phyloP scores from a whole-genome alignment of 1,139 yeast species.

The Saccharomycopsis phalli region DNA sequence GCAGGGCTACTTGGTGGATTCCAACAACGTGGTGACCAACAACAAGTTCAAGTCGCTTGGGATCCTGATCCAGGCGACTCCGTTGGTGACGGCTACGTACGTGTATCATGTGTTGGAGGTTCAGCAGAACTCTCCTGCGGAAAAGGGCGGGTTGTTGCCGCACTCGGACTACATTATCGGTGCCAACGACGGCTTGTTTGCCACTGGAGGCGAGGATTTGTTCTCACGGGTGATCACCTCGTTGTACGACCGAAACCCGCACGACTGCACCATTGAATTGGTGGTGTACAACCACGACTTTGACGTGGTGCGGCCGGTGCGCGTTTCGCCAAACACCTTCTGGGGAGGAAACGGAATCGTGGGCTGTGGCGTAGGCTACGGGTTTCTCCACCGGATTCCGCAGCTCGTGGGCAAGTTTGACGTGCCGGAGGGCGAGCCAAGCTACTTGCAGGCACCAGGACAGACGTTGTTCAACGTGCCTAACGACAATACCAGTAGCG shows the following conservation, averaged over 20 bases:
- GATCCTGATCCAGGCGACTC: conserved; percentile 65
- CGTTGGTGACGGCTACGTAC: conserved; percentile 64
- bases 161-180: conserved; percentile 87
- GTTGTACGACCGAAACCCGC: conserved; percentile 40
- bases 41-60: conserved; percentile 42
- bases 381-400: conserved; percentile 80
- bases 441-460: conserved; percentile 16
- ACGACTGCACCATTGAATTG: conserved; percentile 34
- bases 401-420: conserved; percentile 21
- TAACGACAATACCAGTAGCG: conserved; percentile 19
- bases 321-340: conserved; percentile 51
- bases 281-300: conserved; percentile 86
- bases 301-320: conserved; percentile 79
- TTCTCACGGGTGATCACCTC: conserved; percentile 61
- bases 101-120: conserved; percentile 84
- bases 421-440: conserved; percentile 1
- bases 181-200: conserved; percentile 73
- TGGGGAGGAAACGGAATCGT: conserved; percentile 71
- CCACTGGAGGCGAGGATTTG: conserved; percentile 80
- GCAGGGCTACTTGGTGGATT: conserved; percentile 11
- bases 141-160: conserved; percentile 72
- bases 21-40: conserved; percentile 7
- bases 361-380: conserved; percentile 95
- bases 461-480: conserved; percentile 19
- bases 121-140: conserved; percentile 77